These are phyloP conservation scores for Fusarium proliferatum DNA, from an alignment of 2,329 filamentous ascomycete genomes.

Conservation along the genomic window DNA sequence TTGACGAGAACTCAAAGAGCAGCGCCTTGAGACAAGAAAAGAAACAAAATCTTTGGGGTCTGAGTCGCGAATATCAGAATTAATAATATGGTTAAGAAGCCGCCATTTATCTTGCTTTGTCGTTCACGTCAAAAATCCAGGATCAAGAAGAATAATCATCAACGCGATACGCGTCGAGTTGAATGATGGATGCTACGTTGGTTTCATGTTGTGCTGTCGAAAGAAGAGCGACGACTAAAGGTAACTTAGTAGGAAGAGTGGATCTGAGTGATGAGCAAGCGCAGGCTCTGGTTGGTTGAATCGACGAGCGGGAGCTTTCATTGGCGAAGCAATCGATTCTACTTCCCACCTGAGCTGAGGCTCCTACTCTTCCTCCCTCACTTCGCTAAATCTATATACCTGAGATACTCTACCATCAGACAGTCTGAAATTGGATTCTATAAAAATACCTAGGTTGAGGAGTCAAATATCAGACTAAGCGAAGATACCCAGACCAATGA, in stretches of 20 bases:
- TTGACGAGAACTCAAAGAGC: slow-evolving; percentile 7
- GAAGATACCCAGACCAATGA: background rate
- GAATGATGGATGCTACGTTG: slow-evolving; percentile 22
- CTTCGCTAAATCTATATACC: background rate
- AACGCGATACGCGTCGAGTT: slow-evolving; percentile 28
- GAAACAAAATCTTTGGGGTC: background rate
- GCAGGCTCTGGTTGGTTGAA: background rate
- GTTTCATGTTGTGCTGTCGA: slow-evolving; percentile 10
- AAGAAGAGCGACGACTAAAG: slow-evolving; percentile 14
- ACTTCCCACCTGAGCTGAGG: background rate
- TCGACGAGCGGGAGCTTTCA: background rate
- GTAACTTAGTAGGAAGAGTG: slow-evolving; percentile 5
- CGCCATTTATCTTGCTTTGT: background rate
- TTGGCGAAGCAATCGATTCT: background rate
- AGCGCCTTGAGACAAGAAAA: slow-evolving; percentile 9
- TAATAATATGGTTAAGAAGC: background rate
- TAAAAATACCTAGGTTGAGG: background rate
- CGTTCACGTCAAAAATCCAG: background rate
- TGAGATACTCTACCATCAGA: background rate
- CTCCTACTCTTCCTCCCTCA: background rate
- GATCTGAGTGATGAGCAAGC: background rate
- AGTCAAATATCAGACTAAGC: background rate
- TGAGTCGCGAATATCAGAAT: background rate
- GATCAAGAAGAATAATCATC: slow-evolving; percentile 10
- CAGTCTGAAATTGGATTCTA: slow-evolving; percentile 4